Percentiles rank a stretch among this genome's conserved stretches.
phyloP scores from a whole-genome alignment of 768 basidiomycete species.

The Amanita molliuscula region DNA sequence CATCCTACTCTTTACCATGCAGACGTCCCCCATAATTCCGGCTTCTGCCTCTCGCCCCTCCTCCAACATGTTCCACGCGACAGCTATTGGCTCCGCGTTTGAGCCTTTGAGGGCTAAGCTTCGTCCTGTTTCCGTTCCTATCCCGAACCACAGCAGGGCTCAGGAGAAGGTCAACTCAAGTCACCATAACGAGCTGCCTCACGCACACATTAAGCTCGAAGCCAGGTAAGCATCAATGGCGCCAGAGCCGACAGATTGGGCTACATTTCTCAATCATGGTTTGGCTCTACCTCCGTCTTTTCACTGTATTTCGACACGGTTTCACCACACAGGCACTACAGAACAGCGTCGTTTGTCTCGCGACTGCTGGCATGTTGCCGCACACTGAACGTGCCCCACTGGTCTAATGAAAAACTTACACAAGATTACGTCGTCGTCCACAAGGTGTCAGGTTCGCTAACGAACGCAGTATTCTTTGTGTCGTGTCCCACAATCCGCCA shows the following conservation, averaged over 20 bases:
- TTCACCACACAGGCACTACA: constrained; percentile 46
- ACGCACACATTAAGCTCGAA: constrained; percentile 45
- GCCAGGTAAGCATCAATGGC: constrained; percentile 51
- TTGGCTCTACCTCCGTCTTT: constrained; percentile 14
- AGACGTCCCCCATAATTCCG: not conserved
- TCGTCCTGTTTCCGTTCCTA: not conserved
- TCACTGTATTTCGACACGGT: constrained; percentile 8
- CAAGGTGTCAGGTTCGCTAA: constrained; percentile 86
- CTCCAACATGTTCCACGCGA: not conserved
- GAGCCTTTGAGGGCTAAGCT: constrained; percentile 3
- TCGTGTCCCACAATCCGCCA: constrained; percentile 49
- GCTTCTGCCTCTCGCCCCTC: not conserved
- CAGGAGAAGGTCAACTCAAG: not conserved
- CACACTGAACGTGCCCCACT: constrained; percentile 45
- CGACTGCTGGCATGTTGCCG: constrained; percentile 47
- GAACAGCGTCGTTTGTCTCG: constrained; percentile 41
- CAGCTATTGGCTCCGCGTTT: not conserved
- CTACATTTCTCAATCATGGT: constrained; percentile 15
- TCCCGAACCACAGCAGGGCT: not conserved
- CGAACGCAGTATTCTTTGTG: constrained; percentile 96
- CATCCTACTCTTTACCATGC: constrained; percentile 1
- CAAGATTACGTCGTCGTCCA: constrained; percentile 46
- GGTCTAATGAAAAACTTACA: constrained; percentile 38
- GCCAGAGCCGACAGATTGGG: constrained; percentile 7
- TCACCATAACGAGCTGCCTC: constrained; percentile 41